These are phyloP conservation scores for Sarocladium kiliense DNA, from an alignment of 2,329 filamentous ascomycete species.

Conservation along the genomic window DNA sequence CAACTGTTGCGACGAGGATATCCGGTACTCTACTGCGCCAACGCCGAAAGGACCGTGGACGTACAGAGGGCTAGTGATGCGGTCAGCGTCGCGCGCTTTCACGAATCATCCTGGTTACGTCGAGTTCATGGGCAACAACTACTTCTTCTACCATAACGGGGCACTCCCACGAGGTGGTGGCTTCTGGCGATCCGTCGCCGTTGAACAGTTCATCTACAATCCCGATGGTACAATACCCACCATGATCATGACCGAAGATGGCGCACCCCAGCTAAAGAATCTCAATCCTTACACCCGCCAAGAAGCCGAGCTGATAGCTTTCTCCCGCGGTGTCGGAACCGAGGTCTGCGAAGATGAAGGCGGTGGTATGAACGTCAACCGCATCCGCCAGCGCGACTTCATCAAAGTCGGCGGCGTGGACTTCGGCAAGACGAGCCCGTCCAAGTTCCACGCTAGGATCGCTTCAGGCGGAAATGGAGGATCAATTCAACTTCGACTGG, in stretches of 20 bases:
- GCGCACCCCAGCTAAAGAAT: constrained; percentile 20
- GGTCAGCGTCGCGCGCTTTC: constrained; percentile 18
- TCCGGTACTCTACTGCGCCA: constrained; percentile 23
- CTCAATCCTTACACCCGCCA: constrained; percentile 21
- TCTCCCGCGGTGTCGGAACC: constrained; percentile 18
- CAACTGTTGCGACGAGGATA: constrained; percentile 24
- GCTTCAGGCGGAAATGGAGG: constrained; percentile 19
- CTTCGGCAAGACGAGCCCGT: constrained; percentile 20
- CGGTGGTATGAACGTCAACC: constrained; percentile 20
- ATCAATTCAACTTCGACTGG: constrained; percentile 22
- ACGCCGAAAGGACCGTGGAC: constrained; percentile 24
- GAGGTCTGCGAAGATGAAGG: constrained; percentile 15
- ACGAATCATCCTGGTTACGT: constrained; percentile 24
- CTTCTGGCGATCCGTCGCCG: constrained; percentile 20
- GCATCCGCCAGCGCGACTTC: constrained; percentile 23
- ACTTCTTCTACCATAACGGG: constrained; percentile 28
- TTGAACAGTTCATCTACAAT: constrained; percentile 23
- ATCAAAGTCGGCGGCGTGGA: constrained; percentile 26
- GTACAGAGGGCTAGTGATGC: constrained; percentile 23
- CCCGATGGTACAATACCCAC: constrained; percentile 22
- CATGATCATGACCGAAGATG: constrained; percentile 20
- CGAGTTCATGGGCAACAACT: constrained; percentile 21
- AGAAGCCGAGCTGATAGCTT: constrained; percentile 25
- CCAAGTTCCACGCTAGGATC: constrained; percentile 19
- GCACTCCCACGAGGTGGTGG: constrained; percentile 22